Evolutionary conservation across 169 alveolate genomes (phyloP), one percentile per base, ranked within the genome.

Genomic region (Cryptosporidium meleagridis): DNA sequence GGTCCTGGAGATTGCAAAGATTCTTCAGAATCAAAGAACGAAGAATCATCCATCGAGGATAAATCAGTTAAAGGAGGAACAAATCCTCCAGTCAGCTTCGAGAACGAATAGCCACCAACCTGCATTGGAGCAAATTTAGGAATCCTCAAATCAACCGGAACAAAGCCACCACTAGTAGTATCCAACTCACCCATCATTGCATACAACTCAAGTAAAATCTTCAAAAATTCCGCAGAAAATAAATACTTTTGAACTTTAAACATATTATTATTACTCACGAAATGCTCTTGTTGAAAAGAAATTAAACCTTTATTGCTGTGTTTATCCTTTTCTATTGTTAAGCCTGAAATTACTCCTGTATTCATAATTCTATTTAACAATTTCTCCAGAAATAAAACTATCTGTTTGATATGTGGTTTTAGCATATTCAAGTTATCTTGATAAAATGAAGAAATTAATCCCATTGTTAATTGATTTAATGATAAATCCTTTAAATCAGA

Each of bases 71-170:
- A 9, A 26, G 65, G 70, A 51, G 85, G 85, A 26, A 72, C n/a
- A 52, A 72, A 72, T 3, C 85, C 85, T 45, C 85, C 85, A 72
- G 85, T 52, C 23, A 72, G 58, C 5, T 12, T 48, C 0, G 85
- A 72, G 41, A 72, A 55, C 5, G 23, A n/a, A 23, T n/a, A n/a
- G n/a, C n/a, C n/a, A n/a, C n/a, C 52, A 26, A n/a, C 6, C 61
- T 52, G 31, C 3, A 29, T 52, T 52, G 61, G 26, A n/a, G 8
- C 3, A n/a, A 18, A 52, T 52, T 52, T 52, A 4, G 61, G 61
- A 52, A 1, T 9, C 61, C 0, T 52, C 1, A 52, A 0, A 18
- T 52, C 16, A 18, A 52, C 26, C 9, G 61, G 61, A 2, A 39
- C 12, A 39, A 52, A 52, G 0, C 7, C 61, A 18, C 3, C 21